A percentile compares a stretch with the other conserved stretches of the same genome.
These are phyloP conservation scores for Aquilaria sinensis DNA, from an alignment of 345 rosid genomes.

Conservation along the genomic window DNA sequence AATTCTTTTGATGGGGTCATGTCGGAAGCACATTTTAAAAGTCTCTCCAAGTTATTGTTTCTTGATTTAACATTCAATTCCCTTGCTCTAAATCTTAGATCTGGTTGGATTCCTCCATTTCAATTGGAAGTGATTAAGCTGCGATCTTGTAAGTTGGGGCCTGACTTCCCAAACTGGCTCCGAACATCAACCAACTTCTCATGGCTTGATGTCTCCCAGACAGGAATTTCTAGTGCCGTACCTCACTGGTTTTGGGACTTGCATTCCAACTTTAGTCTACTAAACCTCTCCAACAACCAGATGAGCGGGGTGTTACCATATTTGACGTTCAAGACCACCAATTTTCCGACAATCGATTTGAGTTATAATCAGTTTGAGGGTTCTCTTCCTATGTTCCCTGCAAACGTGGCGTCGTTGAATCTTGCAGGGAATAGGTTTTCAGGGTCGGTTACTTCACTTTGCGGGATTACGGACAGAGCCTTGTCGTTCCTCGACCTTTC, in stretches of 20 bases:
- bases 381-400: too few species aligned
- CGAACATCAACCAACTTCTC: not conserved
- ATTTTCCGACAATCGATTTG: too few species aligned
- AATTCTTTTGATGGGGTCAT: slow-evolving; percentile 1
- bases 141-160: not conserved
- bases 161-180: not conserved
- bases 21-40: not conserved
- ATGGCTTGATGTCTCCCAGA: not conserved
- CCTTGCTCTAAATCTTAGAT: not conserved
- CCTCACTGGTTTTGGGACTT: slow-evolving; percentile 1
- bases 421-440: too few species aligned
- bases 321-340: not conserved
- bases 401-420: too few species aligned
- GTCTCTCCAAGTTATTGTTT: not conserved
- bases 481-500: too few species aligned
- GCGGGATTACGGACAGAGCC: too few species aligned
- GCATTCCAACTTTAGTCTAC: not conserved
- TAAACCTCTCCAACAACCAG: not conserved
- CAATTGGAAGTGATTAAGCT: not conserved
- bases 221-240: not conserved
- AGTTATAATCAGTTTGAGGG: too few species aligned
- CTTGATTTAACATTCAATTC: not conserved
- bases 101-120: too few species aligned
- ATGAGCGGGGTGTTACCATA: not conserved
- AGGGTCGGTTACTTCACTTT: too few species aligned